phyloP scores from a whole-genome alignment of 2,329 filamentous ascomycete species.

The Trichoderma sp. region DNA sequence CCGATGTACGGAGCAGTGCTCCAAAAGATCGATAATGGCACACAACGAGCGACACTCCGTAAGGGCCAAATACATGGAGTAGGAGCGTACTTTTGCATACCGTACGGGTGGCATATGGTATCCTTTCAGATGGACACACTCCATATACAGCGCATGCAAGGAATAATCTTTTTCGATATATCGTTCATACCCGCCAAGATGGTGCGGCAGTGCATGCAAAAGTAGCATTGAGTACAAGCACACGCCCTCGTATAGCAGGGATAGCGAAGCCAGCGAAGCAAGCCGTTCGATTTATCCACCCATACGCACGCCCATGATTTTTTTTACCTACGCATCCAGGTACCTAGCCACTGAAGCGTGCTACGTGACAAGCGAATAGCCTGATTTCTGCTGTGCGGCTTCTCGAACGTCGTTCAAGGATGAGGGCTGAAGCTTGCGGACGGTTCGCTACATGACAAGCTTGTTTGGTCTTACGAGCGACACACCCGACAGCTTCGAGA shows the following conservation, averaged over 20 bases:
- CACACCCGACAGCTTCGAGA: not conserved
- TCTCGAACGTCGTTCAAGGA: slow-evolving; percentile 12
- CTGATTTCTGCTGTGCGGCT: not conserved
- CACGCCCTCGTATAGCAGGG: slow-evolving; percentile 9
- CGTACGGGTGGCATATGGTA: not conserved
- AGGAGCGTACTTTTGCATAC: not conserved
- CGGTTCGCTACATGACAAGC: slow-evolving; percentile 9
- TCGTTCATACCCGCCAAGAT: not conserved
- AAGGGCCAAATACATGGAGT: not conserved
- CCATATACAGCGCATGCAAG: not conserved
- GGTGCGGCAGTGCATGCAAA: not conserved
- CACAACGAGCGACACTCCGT: not conserved
- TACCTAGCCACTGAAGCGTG: not conserved
- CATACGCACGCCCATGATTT: not conserved
- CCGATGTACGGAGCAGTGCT: slow-evolving; percentile 14
- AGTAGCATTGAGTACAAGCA: not conserved
- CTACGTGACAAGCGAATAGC: slow-evolving; percentile 2
- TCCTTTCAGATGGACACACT: not conserved
- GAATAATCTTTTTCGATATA: not conserved
- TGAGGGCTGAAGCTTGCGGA: not conserved
- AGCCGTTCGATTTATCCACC: slow-evolving; percentile 5
- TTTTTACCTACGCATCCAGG: not conserved
- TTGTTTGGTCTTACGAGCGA: not conserved
- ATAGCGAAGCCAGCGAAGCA: not conserved
- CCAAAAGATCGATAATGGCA: slow-evolving; percentile 9